Percentiles rank a stretch among this genome's conserved stretches.
Evolutionary conservation across 148 eudicot species (phyloP).

Genomic region (Rhododendron ovatum): DNA sequence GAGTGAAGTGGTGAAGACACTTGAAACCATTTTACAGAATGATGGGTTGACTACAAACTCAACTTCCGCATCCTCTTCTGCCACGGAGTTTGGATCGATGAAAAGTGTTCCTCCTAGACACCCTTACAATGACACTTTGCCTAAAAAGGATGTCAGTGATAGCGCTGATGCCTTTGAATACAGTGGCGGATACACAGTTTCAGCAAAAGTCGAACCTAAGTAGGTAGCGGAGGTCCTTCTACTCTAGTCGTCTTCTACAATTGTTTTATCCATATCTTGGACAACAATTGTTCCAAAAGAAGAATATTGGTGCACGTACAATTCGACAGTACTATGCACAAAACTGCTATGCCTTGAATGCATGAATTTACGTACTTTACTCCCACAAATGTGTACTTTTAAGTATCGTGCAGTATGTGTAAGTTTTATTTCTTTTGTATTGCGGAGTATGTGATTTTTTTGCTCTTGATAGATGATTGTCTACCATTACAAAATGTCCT

Average conservation of each 20-base stretch:
- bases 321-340: not conserved
- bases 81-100: conserved; percentile 50
- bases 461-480: not conserved
- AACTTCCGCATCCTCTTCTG: conserved; percentile 70
- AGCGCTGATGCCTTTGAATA: conserved; percentile 67
- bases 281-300: not conserved
- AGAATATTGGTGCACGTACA: not conserved
- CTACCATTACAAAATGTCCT: no score
- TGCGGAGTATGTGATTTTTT: not conserved
- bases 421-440: not conserved
- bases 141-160: conserved; percentile 29
- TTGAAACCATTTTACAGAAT: conserved; percentile 54
- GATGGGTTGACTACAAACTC: conserved; percentile 67
- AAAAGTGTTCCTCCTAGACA: conserved; percentile 37
- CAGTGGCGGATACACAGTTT: conserved; percentile 70
- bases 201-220: conserved; percentile 71
- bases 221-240: not conserved
- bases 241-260: not conserved
- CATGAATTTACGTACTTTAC: not conserved
- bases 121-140: conserved; percentile 45
- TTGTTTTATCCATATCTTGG: conserved; percentile 1
- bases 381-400: not conserved
- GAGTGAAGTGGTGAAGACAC: conserved; percentile 71
- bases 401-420: not conserved
- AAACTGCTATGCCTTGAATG: not conserved